Evolutionary conservation across 495 filamentous ascomycete genomes (phyloP).

Genomic region (Aspergillus biplanus): DNA sequence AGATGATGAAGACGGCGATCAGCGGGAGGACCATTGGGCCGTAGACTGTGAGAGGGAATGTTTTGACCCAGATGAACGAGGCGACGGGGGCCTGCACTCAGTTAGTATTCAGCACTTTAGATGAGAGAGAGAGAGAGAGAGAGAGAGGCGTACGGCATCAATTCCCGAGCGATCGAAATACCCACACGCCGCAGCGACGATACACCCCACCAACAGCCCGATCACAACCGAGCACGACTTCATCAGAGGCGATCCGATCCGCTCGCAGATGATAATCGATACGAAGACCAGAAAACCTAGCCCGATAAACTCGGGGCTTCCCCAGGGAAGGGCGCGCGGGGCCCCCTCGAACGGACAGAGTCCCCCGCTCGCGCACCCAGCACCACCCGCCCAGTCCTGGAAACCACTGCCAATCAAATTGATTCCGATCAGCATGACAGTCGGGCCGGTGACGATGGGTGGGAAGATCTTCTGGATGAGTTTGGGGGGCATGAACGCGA

Average conservation of each 20-base stretch:
- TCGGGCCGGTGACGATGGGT: slow-evolving; percentile 85
- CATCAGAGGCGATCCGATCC: slow-evolving; percentile 80
- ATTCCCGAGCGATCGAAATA: slow-evolving; percentile 79
- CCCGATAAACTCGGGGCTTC: slow-evolving; percentile 82
- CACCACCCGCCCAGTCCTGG: slow-evolving; percentile 82
- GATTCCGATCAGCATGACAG: slow-evolving; percentile 78
- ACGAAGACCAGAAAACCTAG: slow-evolving; percentile 89
- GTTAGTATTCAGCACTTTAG: neutral
- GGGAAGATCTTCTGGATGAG: slow-evolving; percentile 81
- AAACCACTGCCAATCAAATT: slow-evolving; percentile 76
- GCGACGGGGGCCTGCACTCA: slow-evolving; percentile 57
- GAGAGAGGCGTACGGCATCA: slow-evolving; percentile 39
- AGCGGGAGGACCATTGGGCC: slow-evolving; percentile 82
- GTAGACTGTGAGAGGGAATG: slow-evolving; percentile 80
- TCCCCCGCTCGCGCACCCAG: slow-evolving; percentile 58
- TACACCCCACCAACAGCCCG: slow-evolving; percentile 82
- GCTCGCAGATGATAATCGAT: slow-evolving; percentile 82
- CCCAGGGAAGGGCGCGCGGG: slow-evolving; percentile 85
- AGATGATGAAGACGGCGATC: slow-evolving; percentile 84
- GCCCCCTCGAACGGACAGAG: slow-evolving; percentile 73
- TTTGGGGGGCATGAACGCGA: slow-evolving; percentile 60
- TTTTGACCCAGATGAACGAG: slow-evolving; percentile 90
- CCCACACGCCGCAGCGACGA: slow-evolving; percentile 80
- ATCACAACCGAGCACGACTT: slow-evolving; percentile 76
- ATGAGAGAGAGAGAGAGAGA: neutral